Base-by-base conservation (phyloP, 2,329 filamentous ascomycete species). In the Botrytis deweyae region DNA sequence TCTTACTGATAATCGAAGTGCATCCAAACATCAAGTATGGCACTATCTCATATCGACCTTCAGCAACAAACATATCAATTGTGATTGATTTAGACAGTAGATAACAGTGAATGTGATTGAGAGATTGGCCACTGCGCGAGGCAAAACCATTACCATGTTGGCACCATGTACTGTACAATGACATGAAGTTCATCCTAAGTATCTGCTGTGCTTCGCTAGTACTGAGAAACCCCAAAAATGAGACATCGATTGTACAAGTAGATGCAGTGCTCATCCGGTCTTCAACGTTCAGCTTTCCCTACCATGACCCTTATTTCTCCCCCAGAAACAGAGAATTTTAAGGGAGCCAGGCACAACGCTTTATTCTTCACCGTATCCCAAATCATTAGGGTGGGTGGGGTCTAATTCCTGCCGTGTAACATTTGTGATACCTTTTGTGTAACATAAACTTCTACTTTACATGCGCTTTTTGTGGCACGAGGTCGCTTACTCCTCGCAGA, bases 151-250 rank as follows among this genome's bases (percentile, higher is more conserved):
- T 16, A 18, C 14, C 7, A 58, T 42, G 36, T 55, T 44, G 36
- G 38, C 55, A 58, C 38, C 66, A 58, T 42, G 49, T 59, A 58
- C 66, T 69, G 49, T 58, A 69, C 66, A 69, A 58, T 69, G 66
- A 58, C 66, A 69, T 58, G 66, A 69, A 52, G 66, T 69, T 58
- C 66, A 69, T 69, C 66, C 66, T 42, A 58, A 44, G 66, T 69
- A 69, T 59, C 66, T 69, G 66, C 52, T 58, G 66, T 69, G 49
- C 66, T 69, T 69, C 66, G 40, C 66, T 69, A 69, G 66, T 58
- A 69, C 66, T 69, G 66, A 69, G 49, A 69, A 69, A 69, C 66
- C 66, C 38, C 49, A 33, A 33, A 58, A 58, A 33, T 69, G 66
- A 69, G 49, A 69, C 49, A 69, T 69, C 49, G 7, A 69, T 58